Base-by-base conservation (phyloP, 2,329 filamentous ascomycete genomes). In the Neonectria sp. region DNA sequence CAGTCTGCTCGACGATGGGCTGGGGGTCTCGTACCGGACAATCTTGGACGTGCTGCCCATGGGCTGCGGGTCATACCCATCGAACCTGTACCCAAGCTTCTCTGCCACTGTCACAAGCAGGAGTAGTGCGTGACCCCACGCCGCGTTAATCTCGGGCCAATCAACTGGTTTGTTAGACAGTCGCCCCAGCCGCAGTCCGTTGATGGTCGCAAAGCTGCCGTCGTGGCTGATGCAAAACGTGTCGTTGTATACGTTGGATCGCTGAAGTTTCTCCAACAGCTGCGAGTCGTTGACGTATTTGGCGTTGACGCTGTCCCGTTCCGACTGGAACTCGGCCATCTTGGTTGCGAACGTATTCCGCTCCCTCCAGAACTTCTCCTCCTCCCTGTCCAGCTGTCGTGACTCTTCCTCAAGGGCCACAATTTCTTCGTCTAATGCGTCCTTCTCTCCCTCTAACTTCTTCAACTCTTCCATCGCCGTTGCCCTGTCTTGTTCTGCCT, bases 111-210 rank as follows among this genome's bases (percentile, higher is more conserved):
- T 98, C 35, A 94, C 92, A 55, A 99, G 88, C 2, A 99, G 87
- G 25, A 99, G 85, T n/a, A 97, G 88, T 3, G 96, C 95, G 77
- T 98, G 95, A 5, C 96, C 96, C 95, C 95, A 98, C n/a, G 96
- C 96, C 2, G 96, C 96, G 78, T 99, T 99, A 79, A 99, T 98
- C 82, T 99, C 96, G n/a, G 95, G 89, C 96, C 96, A 99, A 79
- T 98, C 96, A 27, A 99, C 96, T 2, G 94, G 93, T 58, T 93
- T 93, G 68, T 91, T 91, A 0, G 93, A 91, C n/a, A 97, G 84
- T 51, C 95, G 91, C 33, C 96, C 96, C 1, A 99, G 88, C 3
- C 96, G 91, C 27, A 99, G 85, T 6, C 95, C 95, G 79, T 99
- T 99, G 81, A 99, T 99, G 3, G 97, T 99, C 6, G 95, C 96